Percentiles rank a stretch among this genome's conserved stretches.
These are phyloP conservation scores for Metschnikowia reukaufii DNA, from an alignment of 805 yeast genomes.

Conservation along the genomic window DNA sequence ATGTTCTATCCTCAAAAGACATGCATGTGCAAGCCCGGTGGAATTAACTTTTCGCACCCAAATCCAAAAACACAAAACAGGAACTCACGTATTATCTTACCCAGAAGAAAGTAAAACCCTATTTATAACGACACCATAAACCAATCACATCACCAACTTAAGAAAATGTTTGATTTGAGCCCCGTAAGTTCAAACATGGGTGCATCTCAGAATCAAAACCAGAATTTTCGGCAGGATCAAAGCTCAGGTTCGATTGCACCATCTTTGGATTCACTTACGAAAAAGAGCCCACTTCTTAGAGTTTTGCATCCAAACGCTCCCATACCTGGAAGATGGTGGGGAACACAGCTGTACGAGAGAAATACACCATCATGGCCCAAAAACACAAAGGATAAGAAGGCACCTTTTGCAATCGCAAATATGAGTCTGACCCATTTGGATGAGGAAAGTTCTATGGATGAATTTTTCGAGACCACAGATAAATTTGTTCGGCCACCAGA, in stretches of 20 bases:
- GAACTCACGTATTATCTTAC: neutral
- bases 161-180: conserved; percentile 5
- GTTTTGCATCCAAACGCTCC: conserved; percentile 12
- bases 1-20: no score
- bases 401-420: neutral
- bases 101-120: neutral
- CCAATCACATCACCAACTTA: neutral
- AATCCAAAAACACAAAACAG: neutral
- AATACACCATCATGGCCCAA: neutral
- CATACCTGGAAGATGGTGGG: conserved; percentile 12
- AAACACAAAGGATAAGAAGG: neutral
- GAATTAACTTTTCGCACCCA: conserved; percentile 4
- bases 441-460: conserved; percentile 16
- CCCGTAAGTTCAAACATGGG: conserved; percentile 3
- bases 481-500: neutral
- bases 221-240: conserved; percentile 1
- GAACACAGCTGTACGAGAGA: neutral
- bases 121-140: neutral
- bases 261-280: neutral
- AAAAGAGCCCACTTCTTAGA: neutral
- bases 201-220: conserved; percentile 1
- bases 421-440: conserved; percentile 3
- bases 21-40: no score
- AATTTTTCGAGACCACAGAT: conserved; percentile 16
- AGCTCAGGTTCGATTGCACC: neutral